phyloP scores from a whole-genome alignment of 768 basidiomycete species.

The Hydnomerulius pinastri region DNA sequence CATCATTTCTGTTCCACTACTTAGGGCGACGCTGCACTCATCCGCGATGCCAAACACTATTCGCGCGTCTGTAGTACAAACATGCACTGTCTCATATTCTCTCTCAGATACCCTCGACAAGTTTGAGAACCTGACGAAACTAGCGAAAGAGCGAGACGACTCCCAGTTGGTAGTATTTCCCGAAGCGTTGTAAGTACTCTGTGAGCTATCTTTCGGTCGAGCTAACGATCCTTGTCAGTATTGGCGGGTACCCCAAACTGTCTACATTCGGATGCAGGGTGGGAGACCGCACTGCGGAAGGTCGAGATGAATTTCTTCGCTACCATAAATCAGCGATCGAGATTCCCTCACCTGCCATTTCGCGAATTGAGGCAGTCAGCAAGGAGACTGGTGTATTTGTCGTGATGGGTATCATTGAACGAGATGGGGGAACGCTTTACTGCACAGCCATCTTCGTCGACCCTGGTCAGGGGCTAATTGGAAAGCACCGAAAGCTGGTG shows the following conservation, averaged over 20 bases:
- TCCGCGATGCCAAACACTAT: conserved; percentile 33
- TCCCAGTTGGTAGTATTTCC: conserved; percentile 56
- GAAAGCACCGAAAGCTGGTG: conserved; percentile 63
- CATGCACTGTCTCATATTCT: conserved; percentile 48
- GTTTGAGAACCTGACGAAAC: conserved; percentile 45
- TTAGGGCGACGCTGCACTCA: too few species aligned
- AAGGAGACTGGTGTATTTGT: conserved; percentile 52
- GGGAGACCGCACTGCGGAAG: conserved; percentile 49
- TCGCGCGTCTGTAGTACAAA: conserved; percentile 55
- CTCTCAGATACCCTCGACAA: conserved; percentile 49
- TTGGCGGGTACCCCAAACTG: conserved; percentile 63
- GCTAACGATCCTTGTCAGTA: conserved; percentile 28
- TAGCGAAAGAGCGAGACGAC: conserved; percentile 48
- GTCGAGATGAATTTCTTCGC: conserved; percentile 59
- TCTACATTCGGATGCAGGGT: conserved; percentile 46
- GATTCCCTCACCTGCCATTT: conserved; percentile 52
- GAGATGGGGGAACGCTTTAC: conserved; percentile 59
- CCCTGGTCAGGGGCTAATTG: conserved; percentile 52
- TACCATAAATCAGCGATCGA: conserved; percentile 59
- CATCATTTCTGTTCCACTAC: too few species aligned
- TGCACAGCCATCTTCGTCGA: conserved; percentile 61
- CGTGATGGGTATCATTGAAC: conserved; percentile 62
- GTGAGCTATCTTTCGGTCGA: background rate
- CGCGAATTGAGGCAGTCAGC: conserved; percentile 50
- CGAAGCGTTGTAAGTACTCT: conserved; percentile 51